phyloP scores from a whole-genome alignment of 2,329 filamentous ascomycete species.

The Phaeosphaeria sp. region DNA sequence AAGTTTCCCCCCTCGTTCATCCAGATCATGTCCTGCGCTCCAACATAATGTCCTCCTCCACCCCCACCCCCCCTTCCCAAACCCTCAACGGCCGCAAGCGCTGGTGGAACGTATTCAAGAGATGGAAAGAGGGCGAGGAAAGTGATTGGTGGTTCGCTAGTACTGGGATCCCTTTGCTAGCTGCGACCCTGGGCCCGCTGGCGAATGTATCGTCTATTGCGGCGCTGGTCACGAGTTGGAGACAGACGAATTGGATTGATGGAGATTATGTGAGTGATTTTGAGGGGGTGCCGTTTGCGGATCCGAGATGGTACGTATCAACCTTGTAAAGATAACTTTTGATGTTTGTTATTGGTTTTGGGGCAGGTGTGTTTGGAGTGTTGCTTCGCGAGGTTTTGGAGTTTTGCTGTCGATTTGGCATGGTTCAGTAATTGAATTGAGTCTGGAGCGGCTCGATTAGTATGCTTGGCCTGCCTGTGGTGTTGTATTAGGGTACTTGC shows the following conservation, averaged over 20 bases:
- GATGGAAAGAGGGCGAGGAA: constrained; percentile 18
- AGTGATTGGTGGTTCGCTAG: constrained; percentile 51
- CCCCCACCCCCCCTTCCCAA: too few species aligned
- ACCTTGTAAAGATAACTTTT: too few species aligned
- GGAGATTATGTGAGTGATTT: constrained; percentile 59
- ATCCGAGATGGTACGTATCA: constrained; percentile 83
- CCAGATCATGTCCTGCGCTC: neutral
- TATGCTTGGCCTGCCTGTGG: too few species aligned
- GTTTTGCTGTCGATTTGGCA: too few species aligned
- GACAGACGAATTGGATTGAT: constrained; percentile 62
- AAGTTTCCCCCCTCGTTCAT: too few species aligned
- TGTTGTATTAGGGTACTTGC: too few species aligned
- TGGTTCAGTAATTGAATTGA: too few species aligned
- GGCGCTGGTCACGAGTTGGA: constrained; percentile 82
- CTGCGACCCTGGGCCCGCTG: constrained; percentile 83
- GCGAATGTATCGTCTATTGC: constrained; percentile 89
- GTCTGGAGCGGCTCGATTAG: too few species aligned
- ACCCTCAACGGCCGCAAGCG: neutral
- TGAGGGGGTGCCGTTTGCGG: constrained; percentile 63
- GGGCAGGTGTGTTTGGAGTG: too few species aligned
- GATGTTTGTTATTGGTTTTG: too few species aligned
- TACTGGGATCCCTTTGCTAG: constrained; percentile 64
- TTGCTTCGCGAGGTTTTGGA: too few species aligned
- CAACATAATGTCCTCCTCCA: too few species aligned
- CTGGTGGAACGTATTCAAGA: constrained; percentile 20